A percentile compares a stretch with the other conserved stretches of the same genome.
These are phyloP conservation scores for Eucalyptus rudis DNA, from an alignment of 345 rosid genomes.

Conservation along the genomic window DNA sequence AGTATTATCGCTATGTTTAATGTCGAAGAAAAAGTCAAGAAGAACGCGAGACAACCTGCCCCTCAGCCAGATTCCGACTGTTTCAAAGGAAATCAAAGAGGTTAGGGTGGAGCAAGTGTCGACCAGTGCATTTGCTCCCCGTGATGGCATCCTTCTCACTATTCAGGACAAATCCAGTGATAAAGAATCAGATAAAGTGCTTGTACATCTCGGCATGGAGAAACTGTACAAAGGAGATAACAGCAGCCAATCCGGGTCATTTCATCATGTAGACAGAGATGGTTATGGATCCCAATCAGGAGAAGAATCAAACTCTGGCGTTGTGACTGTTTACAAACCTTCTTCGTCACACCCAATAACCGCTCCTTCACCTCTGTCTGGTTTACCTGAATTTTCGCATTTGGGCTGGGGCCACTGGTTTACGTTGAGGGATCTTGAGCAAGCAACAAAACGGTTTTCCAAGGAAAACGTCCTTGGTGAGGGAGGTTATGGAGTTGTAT, in stretches of 20 bases:
- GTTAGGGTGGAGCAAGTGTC: constrained; percentile 77
- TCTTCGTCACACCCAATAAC: constrained; percentile 60
- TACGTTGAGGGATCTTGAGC: constrained; percentile 70
- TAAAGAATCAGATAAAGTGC: constrained; percentile 63
- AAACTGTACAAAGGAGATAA: constrained; percentile 47
- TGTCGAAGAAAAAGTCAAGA: constrained; percentile 59
- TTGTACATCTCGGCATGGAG: constrained; percentile 73
- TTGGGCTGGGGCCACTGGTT: constrained; percentile 94
- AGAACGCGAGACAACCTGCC: constrained; percentile 42
- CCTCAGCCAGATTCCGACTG: constrained; percentile 51
- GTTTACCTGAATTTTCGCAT: constrained; percentile 71
- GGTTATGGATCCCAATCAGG: constrained; percentile 55
- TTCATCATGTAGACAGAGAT: constrained; percentile 47
- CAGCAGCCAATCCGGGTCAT: constrained; percentile 46
- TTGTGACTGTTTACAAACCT: constrained; percentile 28
- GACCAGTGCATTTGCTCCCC: constrained; percentile 46
- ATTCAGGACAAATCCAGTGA: constrained; percentile 61
- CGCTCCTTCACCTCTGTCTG: constrained; percentile 60
- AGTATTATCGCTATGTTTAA: constrained; percentile 53
- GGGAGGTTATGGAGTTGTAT: constrained; percentile 80
- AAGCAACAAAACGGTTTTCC: constrained; percentile 62
- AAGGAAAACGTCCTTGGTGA: constrained; percentile 69
- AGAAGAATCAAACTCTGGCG: constrained; percentile 53
- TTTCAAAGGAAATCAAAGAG: constrained; percentile 92
- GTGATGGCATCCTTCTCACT: constrained; percentile 57